These are phyloP conservation scores for Pythium periplocum DNA, from an alignment of 352 stramenopile species.

Conservation along the genomic window DNA sequence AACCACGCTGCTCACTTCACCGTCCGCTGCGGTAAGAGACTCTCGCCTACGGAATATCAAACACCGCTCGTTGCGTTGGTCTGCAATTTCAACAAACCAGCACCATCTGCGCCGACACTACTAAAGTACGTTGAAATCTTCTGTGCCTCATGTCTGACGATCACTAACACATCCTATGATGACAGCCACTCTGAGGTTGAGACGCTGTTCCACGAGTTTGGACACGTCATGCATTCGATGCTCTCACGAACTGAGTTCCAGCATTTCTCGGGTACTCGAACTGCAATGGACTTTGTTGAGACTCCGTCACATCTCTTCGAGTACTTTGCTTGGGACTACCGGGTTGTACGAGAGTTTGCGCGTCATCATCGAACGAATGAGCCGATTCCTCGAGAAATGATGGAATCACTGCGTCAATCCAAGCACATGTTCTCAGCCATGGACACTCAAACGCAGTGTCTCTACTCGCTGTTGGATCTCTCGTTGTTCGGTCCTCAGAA, in stretches of 20 bases:
- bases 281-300: slow-evolving; percentile 93
- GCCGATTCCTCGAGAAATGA: slow-evolving; percentile 71
- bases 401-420: slow-evolving; percentile 58
- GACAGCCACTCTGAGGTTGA: slow-evolving; percentile 92
- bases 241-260: slow-evolving; percentile 96
- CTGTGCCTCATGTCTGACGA: not conserved
- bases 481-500: slow-evolving; percentile 53
- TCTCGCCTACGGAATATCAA: slow-evolving; percentile 75
- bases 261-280: slow-evolving; percentile 94
- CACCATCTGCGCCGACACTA: slow-evolving; percentile 59
- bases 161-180: slow-evolving; percentile 20
- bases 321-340: slow-evolving; percentile 93
- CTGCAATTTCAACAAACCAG: slow-evolving; percentile 85
- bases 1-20: slow-evolving; percentile 93
- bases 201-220: slow-evolving; percentile 98
- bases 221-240: slow-evolving; percentile 96
- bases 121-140: slow-evolving; percentile 40
- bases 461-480: slow-evolving; percentile 80
- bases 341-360: slow-evolving; percentile 81
- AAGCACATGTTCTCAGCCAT: slow-evolving; percentile 90
- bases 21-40: slow-evolving; percentile 89
- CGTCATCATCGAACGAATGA: slow-evolving; percentile 77
- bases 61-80: slow-evolving; percentile 93
- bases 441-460: slow-evolving; percentile 82
- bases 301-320: slow-evolving; percentile 97